Conservation (phyloP, 2,329 filamentous ascomycete species). For the Penicillium sp. region DNA sequence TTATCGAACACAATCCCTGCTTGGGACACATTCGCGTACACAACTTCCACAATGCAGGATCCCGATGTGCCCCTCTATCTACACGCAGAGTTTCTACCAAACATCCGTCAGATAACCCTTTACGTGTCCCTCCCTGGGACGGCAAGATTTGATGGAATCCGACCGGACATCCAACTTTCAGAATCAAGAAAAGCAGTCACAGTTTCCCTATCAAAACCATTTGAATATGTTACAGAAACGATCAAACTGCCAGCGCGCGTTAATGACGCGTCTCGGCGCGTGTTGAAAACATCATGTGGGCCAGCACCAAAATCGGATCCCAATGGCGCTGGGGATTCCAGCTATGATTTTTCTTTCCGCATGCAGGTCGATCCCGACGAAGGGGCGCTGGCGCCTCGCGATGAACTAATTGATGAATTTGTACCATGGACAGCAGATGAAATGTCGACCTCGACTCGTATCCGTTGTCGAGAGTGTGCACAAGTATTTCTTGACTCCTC, state of each 20-base stretch:
- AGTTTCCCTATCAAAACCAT: constrained; percentile 36
- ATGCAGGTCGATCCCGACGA: constrained; percentile 51
- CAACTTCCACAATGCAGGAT: constrained; percentile 6
- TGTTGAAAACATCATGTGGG: constrained; percentile 16
- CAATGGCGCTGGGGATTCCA: background rate
- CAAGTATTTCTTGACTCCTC: background rate
- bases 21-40: background rate
- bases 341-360: constrained; percentile 53
- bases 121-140: constrained; percentile 50
- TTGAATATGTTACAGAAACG: constrained; percentile 33
- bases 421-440: constrained; percentile 42
- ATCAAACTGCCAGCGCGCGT: constrained; percentile 51
- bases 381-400: constrained; percentile 12
- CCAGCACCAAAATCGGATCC: background rate
- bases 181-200: constrained; percentile 38
- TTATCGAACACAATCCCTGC: background rate
- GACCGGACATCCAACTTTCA: constrained; percentile 32
- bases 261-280: constrained; percentile 27
- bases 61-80: constrained; percentile 39
- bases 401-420: constrained; percentile 34
- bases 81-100: constrained; percentile 61
- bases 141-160: constrained; percentile 8
- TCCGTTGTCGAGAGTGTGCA: constrained; percentile 43
- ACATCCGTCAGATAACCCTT: constrained; percentile 61
- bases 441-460: constrained; percentile 33